phyloP scores from a whole-genome alignment of 805 yeast genomes.

The Pichia exigua region DNA sequence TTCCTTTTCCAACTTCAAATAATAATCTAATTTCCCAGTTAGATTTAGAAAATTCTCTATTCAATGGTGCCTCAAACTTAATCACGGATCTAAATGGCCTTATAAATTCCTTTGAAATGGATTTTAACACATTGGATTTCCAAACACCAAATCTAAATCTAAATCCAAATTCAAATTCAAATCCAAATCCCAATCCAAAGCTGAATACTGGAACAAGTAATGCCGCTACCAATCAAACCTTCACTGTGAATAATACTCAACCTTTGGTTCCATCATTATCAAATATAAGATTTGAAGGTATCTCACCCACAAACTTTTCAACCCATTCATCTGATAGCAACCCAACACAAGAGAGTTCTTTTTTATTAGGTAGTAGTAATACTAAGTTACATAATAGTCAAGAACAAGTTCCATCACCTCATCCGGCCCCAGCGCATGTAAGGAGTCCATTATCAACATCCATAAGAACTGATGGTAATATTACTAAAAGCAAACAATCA shows the following conservation, averaged over 20 bases:
- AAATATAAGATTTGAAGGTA: constrained; percentile 10
- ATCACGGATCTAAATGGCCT: constrained; percentile 30
- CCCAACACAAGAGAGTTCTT: background rate
- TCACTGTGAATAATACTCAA: background rate
- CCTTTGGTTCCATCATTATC: constrained; percentile 1
- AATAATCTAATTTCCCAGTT: constrained; percentile 3
- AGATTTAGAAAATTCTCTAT: constrained; percentile 26
- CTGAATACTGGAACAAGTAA: background rate
- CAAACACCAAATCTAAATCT: background rate
- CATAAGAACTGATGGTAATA: background rate
- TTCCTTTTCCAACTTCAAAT: no score
- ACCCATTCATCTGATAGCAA: constrained; percentile 10
- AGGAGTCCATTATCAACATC: background rate
- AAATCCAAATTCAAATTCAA: background rate
- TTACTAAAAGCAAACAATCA: background rate
- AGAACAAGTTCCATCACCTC: background rate
- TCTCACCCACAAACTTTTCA: constrained; percentile 21
- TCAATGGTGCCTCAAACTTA: constrained; percentile 29
- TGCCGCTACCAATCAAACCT: background rate
- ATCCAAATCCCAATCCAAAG: background rate
- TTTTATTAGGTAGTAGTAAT: background rate
- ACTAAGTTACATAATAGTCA: background rate
- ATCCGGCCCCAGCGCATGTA: background rate
- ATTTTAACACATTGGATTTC: constrained; percentile 11
- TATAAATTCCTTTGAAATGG: constrained; percentile 25